These are phyloP conservation scores for Moesziomyces parantarcticus DNA, from an alignment of 1,284 basidiomycete species.

Conservation along the genomic window DNA sequence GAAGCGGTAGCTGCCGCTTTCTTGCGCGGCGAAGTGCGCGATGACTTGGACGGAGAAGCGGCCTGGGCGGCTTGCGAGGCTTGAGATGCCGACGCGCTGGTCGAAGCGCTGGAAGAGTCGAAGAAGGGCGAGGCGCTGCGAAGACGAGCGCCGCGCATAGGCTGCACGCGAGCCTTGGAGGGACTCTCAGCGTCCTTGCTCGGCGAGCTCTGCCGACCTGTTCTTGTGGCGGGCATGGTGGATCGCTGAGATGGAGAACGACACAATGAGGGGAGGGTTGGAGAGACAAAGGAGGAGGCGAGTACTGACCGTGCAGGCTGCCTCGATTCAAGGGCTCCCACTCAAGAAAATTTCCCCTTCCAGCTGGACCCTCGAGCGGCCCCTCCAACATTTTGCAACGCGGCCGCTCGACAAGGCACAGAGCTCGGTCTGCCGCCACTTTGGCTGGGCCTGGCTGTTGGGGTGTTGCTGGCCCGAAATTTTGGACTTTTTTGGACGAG, in stretches of 20 bases:
- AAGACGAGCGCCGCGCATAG: conserved; percentile 41
- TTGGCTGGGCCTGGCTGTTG: too few relatives aligned
- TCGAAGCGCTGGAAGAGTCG: conserved; percentile 19
- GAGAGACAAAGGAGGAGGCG: background rate
- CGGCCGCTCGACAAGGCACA: too few relatives aligned
- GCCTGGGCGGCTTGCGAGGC: conserved; percentile 4
- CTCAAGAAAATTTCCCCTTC: background rate
- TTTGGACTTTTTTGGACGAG: conserved; percentile 1
- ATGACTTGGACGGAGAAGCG: conserved; percentile 21
- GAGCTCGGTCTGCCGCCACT: too few relatives aligned
- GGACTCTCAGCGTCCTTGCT: conserved; percentile 31
- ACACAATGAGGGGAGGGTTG: background rate
- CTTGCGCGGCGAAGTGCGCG: conserved; percentile 36
- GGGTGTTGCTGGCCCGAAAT: background rate
- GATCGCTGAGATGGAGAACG: background rate
- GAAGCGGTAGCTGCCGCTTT: conserved; percentile 18
- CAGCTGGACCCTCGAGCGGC: background rate
- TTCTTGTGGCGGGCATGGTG: conserved; percentile 38
- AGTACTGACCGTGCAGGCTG: background rate
- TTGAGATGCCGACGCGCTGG: conserved; percentile 17
- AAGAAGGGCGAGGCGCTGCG: conserved; percentile 44
- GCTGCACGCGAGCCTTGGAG: conserved; percentile 41
- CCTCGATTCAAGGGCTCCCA: background rate
- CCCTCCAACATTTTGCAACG: too few relatives aligned
- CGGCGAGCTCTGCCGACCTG: conserved; percentile 44